Evolutionary conservation across 805 yeast genomes (phyloP).

Genomic region (Candida glaebosa): DNA sequence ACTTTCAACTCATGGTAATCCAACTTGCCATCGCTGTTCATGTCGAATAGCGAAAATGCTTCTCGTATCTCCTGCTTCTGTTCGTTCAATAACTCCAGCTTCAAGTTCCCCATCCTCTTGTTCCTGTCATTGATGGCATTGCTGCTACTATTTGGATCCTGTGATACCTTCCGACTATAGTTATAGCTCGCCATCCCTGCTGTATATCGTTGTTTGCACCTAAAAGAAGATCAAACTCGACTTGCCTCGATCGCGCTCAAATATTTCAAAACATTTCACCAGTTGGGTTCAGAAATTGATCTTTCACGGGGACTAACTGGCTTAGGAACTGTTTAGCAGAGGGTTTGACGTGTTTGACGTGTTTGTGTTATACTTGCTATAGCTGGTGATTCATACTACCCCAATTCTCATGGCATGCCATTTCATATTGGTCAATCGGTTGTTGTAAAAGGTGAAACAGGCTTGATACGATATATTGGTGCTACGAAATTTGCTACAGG

Average conservation of each 20-base stretch:
- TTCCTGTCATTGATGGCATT: slow-evolving; percentile 8
- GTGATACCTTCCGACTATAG: slow-evolving; percentile 2
- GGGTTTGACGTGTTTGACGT: too few relatives aligned
- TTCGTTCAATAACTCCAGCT: slow-evolving; percentile 71
- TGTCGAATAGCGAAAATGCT: slow-evolving; percentile 87
- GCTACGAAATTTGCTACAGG: slow-evolving; percentile 58
- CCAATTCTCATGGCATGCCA: slow-evolving; percentile 3
- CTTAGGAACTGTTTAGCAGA: too few relatives aligned
- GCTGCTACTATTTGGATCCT: not conserved
- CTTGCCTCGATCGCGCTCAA: not conserved
- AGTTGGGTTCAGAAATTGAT: not conserved
- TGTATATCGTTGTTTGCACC: not conserved
- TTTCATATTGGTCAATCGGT: slow-evolving; percentile 29
- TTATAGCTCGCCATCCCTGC: not conserved
- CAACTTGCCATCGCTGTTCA: slow-evolving; percentile 84
- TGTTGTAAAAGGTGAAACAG: slow-evolving; percentile 35
- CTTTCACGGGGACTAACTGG: too few relatives aligned
- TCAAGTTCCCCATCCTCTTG: slow-evolving; percentile 38
- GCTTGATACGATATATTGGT: slow-evolving; percentile 51
- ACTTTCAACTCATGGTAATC: slow-evolving; percentile 94
- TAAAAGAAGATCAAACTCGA: not conserved
- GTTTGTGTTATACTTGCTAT: too few relatives aligned
- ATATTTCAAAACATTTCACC: not conserved
- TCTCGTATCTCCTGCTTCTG: slow-evolving; percentile 90
- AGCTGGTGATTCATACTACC: not conserved